Base-by-base conservation (phyloP, 495 filamentous ascomycete species). In the Chaetomium fimeti region DNA sequence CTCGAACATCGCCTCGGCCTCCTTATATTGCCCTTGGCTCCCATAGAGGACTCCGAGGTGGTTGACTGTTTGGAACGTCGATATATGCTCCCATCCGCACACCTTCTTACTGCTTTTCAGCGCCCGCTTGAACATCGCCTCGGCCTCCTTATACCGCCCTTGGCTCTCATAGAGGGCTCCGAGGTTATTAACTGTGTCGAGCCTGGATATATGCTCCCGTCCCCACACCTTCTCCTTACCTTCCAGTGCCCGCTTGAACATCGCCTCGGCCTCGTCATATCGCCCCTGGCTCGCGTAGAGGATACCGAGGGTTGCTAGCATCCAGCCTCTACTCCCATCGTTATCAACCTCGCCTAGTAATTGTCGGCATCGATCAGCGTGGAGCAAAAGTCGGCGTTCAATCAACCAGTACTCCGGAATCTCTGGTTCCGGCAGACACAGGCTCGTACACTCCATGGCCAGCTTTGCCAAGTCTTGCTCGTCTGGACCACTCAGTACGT, bases 191-290 rank as follows among this genome's bases (percentile, higher is more conserved):
- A 74, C 29, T 57, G 38, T 43, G 8, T 24, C n/a, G n/a, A 57
- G 55, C 13, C 32, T 57, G 9, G 36, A 57, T 16, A n/a, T 57
- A 60, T 80, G 66, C 24, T 78, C 72, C 5, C 67, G 54, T 62
- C 61, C 79, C 8, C 72, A 64, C 36, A 71, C 71, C 60, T 77
- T 77, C 66, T 80, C 71, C 1, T 71, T 64, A 52, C 70, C 71
- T 72, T 68, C 40, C 22, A 82, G 73, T 54, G 75, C 79, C 65
- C 72, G 73, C 56, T 68, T 45, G 43, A 71, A 74, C 68, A 74
- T 72, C 36, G 68, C 47, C 72, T 77, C 71, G 25, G 75, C 74
- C 62, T 75, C 66, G 20, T 20, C 62, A 12, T 72, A 48, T 65
- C 66, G 72, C 43, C 66, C 70, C 53, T 74, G 71, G 32, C 54